Conservation (phyloP, 2,329 filamentous ascomycete species). For the Cercospora berteroae region DNA sequence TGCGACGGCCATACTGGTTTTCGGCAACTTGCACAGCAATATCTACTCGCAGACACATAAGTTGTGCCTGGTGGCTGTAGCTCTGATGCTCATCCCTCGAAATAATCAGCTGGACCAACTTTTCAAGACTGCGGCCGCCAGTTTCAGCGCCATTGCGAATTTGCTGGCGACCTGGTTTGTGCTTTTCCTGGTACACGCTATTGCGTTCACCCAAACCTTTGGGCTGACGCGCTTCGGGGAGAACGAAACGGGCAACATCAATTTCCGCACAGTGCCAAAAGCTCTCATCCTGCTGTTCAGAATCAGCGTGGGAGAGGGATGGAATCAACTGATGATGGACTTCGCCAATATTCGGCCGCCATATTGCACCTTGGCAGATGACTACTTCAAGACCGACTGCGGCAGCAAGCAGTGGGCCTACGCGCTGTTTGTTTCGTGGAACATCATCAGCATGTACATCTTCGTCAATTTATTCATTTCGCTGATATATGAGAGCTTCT, state of each 20-base stretch:
- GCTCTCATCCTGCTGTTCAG: constrained; percentile 90
- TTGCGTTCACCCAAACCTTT: constrained; percentile 93
- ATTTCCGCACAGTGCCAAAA: constrained; percentile 91
- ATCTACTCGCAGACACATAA: constrained; percentile 85
- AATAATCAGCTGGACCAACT: constrained; percentile 97
- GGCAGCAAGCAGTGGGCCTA: constrained; percentile 87
- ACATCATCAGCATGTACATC: constrained; percentile 99
- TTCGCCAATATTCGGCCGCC: constrained; percentile 78
- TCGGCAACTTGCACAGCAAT: constrained; percentile 56
- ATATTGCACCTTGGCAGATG: constrained; percentile 68
- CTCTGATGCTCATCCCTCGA: constrained; percentile 85
- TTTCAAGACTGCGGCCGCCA: constrained; percentile 96
- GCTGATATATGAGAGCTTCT: constrained; percentile 98
- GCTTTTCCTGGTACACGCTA: constrained; percentile 92
- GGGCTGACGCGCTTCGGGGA: constrained; percentile 84
- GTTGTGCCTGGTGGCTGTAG: constrained; percentile 85
- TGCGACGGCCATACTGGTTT: constrained; percentile 72
- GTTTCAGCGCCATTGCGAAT: constrained; percentile 85
- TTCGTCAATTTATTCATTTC: constrained; percentile 98
- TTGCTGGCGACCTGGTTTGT: constrained; percentile 96
- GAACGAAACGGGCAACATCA: constrained; percentile 73
- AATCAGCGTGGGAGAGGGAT: constrained; percentile 90
- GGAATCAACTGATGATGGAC: constrained; percentile 97
- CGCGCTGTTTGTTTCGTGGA: constrained; percentile 91
- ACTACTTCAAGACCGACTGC: constrained; percentile 87